These are phyloP conservation scores for Citrullus amarus DNA, from an alignment of 306 rosid species.

Conservation along the genomic window DNA sequence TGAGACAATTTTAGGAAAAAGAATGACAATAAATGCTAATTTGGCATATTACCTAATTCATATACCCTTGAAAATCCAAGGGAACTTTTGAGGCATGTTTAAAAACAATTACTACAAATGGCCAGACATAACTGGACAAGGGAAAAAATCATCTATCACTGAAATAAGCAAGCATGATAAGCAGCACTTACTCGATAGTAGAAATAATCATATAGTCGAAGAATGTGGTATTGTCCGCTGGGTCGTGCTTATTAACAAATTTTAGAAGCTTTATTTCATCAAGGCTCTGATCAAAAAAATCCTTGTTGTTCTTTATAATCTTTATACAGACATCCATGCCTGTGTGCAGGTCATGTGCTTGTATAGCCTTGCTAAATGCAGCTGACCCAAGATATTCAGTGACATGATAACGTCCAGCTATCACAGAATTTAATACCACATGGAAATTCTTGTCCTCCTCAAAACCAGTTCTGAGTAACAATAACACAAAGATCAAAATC, in stretches of 20 bases:
- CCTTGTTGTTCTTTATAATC: conserved; percentile 98
- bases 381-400: conserved; percentile 99
- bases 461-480: conserved; percentile 85
- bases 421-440: conserved; percentile 81
- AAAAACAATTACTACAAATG: neutral
- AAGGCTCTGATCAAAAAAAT: conserved; percentile 97
- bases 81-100: neutral
- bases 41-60: neutral
- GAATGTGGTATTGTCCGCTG: conserved; percentile 88
- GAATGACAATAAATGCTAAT: conserved; percentile 1
- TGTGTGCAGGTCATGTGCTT: conserved; percentile 94
- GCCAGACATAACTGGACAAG: neutral
- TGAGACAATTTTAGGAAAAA: neutral
- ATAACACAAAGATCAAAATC: conserved; percentile 22
- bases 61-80: neutral
- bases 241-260: conserved; percentile 95
- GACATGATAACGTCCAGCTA: conserved; percentile 98
- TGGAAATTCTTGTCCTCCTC: conserved; percentile 99
- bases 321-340: conserved; percentile 98
- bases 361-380: conserved; percentile 98
- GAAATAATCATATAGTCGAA: conserved; percentile 92
- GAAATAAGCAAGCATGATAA: neutral
- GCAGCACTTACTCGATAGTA: conserved; percentile 75
- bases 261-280: conserved; percentile 99
- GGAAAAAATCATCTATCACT: neutral